phyloP scores from a whole-genome alignment of 192 early-diverging fungal genomes.

The Glomus cerebriforme region DNA sequence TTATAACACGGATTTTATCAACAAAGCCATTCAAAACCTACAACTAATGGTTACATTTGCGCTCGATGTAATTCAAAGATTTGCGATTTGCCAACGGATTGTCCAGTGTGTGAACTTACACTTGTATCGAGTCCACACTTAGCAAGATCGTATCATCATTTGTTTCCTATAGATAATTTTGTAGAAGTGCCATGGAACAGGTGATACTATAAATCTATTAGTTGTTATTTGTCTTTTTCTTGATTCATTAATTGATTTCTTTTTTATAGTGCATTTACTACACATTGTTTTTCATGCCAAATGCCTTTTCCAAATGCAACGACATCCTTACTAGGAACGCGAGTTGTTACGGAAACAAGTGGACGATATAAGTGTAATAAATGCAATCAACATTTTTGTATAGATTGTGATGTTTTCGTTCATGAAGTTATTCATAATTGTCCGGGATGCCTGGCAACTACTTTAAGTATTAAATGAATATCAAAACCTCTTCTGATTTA shows the following conservation, averaged over 20 bases:
- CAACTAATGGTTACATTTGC: slow-evolving; percentile 78
- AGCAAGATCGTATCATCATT: slow-evolving; percentile 90
- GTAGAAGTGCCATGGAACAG: slow-evolving; percentile 59
- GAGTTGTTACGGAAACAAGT: slow-evolving; percentile 34
- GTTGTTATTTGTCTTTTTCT: neutral
- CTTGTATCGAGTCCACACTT: slow-evolving; percentile 88
- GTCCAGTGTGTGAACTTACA: slow-evolving; percentile 85
- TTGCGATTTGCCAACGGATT: slow-evolving; percentile 90
- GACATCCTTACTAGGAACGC: slow-evolving; percentile 28
- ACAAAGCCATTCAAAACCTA: slow-evolving; percentile 67
- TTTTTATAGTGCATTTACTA: slow-evolving; percentile 38
- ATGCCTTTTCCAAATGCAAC: slow-evolving; percentile 37
- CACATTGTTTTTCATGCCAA: slow-evolving; percentile 55
- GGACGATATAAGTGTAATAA: slow-evolving; percentile 73
- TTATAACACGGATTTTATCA: slow-evolving; percentile 3
- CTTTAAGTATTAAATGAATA: neutral
- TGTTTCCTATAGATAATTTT: slow-evolving; percentile 91
- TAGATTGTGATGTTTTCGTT: slow-evolving; percentile 91
- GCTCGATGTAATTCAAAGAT: slow-evolving; percentile 81
- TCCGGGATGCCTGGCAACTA: slow-evolving; percentile 61
- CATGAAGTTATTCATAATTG: slow-evolving; percentile 94
- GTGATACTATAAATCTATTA: slow-evolving; percentile 36
- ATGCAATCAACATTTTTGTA: slow-evolving; percentile 80
- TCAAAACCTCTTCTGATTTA: too few relatives aligned
- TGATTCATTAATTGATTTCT: neutral